Conservation (phyloP, 768 basidiomycete species). For the Cyathus striatus region DNA sequence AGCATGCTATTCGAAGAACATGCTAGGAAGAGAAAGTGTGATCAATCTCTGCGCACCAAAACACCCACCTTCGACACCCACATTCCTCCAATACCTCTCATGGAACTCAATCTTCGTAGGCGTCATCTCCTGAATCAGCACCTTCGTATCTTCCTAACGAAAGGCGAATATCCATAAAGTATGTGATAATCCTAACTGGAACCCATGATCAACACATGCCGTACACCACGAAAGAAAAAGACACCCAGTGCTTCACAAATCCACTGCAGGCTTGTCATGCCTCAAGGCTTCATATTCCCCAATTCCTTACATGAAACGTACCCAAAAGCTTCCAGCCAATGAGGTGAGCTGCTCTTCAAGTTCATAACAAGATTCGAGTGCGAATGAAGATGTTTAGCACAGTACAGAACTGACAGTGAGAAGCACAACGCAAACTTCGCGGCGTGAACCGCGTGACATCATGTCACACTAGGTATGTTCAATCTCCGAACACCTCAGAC, state of each 20-base stretch:
- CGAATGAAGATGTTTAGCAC: slow-evolving; percentile 81
- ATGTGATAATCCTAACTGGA: slow-evolving; percentile 90
- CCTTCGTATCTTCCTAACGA: slow-evolving; percentile 77
- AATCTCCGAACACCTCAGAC: too few relatives aligned
- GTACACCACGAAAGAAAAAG: slow-evolving; percentile 14
- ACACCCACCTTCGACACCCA: slow-evolving; percentile 64
- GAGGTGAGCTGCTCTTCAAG: slow-evolving; percentile 66
- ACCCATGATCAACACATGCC: slow-evolving; percentile 2
- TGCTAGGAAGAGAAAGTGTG: slow-evolving; percentile 2
- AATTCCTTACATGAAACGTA: slow-evolving; percentile 92
- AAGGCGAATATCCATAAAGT: slow-evolving; percentile 96
- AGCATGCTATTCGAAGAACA: background rate
- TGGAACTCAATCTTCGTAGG: slow-evolving; percentile 87
- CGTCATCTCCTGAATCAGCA: slow-evolving; percentile 80
- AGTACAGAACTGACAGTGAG: too few relatives aligned
- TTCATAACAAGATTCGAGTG: too few relatives aligned
- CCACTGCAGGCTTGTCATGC: slow-evolving; percentile 90
- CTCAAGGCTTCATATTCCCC: slow-evolving; percentile 68
- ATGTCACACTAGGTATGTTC: too few relatives aligned
- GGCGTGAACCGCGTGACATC: too few relatives aligned
- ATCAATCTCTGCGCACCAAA: too few relatives aligned
- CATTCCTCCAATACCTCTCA: slow-evolving; percentile 90
- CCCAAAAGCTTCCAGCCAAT: slow-evolving; percentile 77
- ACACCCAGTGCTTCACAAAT: slow-evolving; percentile 91
- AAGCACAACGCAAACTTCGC: too few relatives aligned